phyloP scores from a whole-genome alignment of 2,329 filamentous ascomycete species.

The Aspergillus tubingensis region DNA sequence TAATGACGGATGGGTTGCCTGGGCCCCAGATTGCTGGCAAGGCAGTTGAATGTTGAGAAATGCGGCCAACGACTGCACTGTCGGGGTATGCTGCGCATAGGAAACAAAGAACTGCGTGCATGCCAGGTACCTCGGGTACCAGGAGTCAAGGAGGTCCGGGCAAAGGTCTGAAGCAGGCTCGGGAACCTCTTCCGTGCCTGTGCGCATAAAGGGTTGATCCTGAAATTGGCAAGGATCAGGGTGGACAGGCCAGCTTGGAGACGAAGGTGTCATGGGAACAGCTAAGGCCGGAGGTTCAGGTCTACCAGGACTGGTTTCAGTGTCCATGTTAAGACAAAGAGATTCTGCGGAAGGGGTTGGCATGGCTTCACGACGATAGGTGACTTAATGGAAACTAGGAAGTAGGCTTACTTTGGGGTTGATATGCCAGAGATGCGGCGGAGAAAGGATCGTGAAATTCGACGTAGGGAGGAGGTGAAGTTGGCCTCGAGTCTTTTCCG shows the following conservation, averaged over 20 bases:
- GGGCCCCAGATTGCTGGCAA: constrained; percentile 61
- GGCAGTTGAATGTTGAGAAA: constrained; percentile 91
- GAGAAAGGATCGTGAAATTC: constrained; percentile 31
- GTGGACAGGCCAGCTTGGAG: background rate
- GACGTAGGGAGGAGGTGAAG: constrained; percentile 29
- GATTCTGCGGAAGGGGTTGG: constrained; percentile 23
- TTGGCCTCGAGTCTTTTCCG: constrained; percentile 35
- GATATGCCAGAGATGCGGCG: constrained; percentile 23
- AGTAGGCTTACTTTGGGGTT: constrained; percentile 30
- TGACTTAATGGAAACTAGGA: background rate
- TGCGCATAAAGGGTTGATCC: background rate
- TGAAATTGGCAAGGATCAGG: background rate
- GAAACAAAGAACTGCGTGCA: constrained; percentile 89
- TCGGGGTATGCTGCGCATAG: constrained; percentile 74
- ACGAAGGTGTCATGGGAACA: background rate
- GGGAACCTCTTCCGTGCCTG: background rate
- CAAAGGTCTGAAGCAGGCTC: constrained; percentile 34
- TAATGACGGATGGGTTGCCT: constrained; percentile 59
- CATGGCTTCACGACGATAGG: constrained; percentile 2
- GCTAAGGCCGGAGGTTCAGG: constrained; percentile 15
- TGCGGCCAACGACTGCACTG: constrained; percentile 82
- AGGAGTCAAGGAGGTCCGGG: constrained; percentile 71
- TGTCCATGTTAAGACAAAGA: constrained; percentile 28
- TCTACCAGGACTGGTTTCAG: constrained; percentile 33
- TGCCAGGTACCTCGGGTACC: constrained; percentile 84